Base-by-base conservation (phyloP, 306 rosid species). In the Rubus parviflorus region DNA sequence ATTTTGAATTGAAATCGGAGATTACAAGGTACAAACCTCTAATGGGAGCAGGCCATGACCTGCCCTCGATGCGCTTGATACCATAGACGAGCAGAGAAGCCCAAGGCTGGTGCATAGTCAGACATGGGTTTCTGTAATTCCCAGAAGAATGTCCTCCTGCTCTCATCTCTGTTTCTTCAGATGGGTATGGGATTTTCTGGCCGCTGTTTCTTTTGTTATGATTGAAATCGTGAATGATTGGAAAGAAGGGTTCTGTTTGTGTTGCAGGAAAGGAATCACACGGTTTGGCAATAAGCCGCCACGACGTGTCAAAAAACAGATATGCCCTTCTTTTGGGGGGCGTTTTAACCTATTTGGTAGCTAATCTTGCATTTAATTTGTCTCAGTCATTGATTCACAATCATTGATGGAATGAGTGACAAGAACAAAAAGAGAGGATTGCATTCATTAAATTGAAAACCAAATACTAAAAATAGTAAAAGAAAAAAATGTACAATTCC, bases 61-160 rank as follows among this genome's bases (percentile, higher is more conserved):
- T 85, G 47, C 97, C 99, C 52, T 95, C 99, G 70, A 95, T 47
- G 77, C 92, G 99, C 75, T 95, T 95, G 85, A 92, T 92, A 12
- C 97, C 99, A 25, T 89, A 75, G 11, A 95, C 97, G 12, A 95
- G 89, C 42, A 95, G 90, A 73, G 99, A 95, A 79, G 99, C 97
- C 97, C 99, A 95, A 1, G 97, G 99, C 69, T 95, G 99, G 69
- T 95, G 97, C 97, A 90, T 89, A 10, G 97, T 92, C 73, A 92
- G 71, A 80, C 97, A 95, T 77, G 99, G 96, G 77, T 95, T 90
- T 66, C 87, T 89, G 20, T 81, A 85, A 64, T 90, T 89, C 49
- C 89, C 93, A 4, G 78, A 47, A 38, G 73, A 74, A 62, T 79
- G 19, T 30, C 35, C 77, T 19, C 40, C 66, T 10, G 83, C 81